Evolutionary conservation across 768 basidiomycete genomes (phyloP), one percentile per base, ranked within the genome.

Genomic region (Antrodiella citrinella): DNA sequence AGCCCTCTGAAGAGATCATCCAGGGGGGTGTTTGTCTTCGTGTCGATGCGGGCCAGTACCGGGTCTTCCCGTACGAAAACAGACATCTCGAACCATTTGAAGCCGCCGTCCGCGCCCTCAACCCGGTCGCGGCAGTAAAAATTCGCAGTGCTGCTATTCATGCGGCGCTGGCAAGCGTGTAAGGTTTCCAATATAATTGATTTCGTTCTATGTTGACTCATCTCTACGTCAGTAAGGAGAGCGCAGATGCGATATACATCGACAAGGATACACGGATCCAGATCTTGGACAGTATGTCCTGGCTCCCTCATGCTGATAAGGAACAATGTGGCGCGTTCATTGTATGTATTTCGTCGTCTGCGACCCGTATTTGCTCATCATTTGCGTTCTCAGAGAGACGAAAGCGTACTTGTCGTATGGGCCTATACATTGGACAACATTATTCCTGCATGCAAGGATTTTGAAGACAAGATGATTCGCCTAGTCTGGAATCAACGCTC

Each of bases 291-390:
- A 78, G 79, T 12, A 80, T 93, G 57, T 59, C 62, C 49, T 73
- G 78, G 50, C 70, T 94, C 43, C 78, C 84, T 5, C 74, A 77
- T 41, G 90, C 90, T 4, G 87, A 93, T 62, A 93, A 92, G 69
- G 91, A 93, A 62, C 91, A 93, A 59, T 91, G 86, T 47, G 91
- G 83, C 21, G 91, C 91, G 13, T 94, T 94, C 63, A 75, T 91
- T 48, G 87, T 85, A 64, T 58, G 77, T 73, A 25, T 2, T 3
- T n/a, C 20, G 22, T 25, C 45, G 1, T 50, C 18, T 1, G 10
- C 45, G 13, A 12, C 23, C 41, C n/a, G 21, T 30, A 13, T 43
- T 21, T 2, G 25, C 24, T 45, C n/a, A 38, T 41, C 42, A 45
- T 3, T 18, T 23, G 15, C 4, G 2, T 20, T 1, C 51, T 19